Base-by-base conservation (phyloP, 257 asterid genomes). In the Petrea volubilis region DNA sequence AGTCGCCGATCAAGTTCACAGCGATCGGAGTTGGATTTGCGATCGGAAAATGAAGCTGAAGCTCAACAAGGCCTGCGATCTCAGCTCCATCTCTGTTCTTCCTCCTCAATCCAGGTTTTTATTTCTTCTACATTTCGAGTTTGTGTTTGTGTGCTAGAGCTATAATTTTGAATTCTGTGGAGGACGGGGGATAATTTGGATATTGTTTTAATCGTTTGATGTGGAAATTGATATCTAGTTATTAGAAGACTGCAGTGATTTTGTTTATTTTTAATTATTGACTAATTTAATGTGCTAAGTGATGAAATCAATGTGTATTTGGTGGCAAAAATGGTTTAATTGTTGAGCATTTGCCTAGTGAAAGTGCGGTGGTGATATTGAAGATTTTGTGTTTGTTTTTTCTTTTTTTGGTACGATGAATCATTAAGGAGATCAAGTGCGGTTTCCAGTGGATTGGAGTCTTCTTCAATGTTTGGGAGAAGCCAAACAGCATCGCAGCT, bases 51-150 rank as follows among this genome's bases (percentile, higher is more conserved):
- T 91, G 99, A 94, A 88, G 89, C 77, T 89, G 83, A 90, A 86
- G 82, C 80, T 89, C 80, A 91, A 91, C 88, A 91, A 88, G 79
- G 96, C 95, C 64, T 78, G 88, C 79, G 97, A 94, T 83, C 97
- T 94, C 75, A 88, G 88, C 76, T 88, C 99, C 63, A 86, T 91
- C 31, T 94, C 97, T 3, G 97, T 91, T 82, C 90, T 94, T 82
- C 97, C 99, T 82, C 97, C 95, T 70, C 95, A 86, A 60, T 72
- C 90, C 40, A 91, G 99, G 99, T 94, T 36, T n/a, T 27, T 12
- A 41, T 41, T 51, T 73, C 27, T 58, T 60, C 69, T 61, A 15
- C 59, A 43, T 20, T 44, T 17, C 60, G 60, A 29, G 10, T 4
- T 40, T 52, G 6, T 62, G 17, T 20, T 57, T 36, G 56, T 72